These are phyloP conservation scores for Thermoascus crustaceus DNA, from an alignment of 2,329 filamentous ascomycete species.

Conservation along the genomic window DNA sequence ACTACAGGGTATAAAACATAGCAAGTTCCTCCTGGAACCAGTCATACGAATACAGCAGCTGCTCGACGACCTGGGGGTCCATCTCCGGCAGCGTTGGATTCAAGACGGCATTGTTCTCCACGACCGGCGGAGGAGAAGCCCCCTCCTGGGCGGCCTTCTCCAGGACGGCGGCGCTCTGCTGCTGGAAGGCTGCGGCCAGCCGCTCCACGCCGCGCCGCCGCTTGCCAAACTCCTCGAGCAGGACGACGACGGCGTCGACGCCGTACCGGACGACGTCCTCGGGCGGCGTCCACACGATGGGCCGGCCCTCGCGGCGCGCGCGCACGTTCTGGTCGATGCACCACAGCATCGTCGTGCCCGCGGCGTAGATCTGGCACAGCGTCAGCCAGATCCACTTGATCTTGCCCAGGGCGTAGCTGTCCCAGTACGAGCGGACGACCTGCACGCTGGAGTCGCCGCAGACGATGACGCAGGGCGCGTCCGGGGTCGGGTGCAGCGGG, in stretches of 20 bases:
- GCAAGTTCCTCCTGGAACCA: slow-evolving; percentile 35
- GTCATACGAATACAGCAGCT: slow-evolving; percentile 31
- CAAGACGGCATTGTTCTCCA: slow-evolving; percentile 28
- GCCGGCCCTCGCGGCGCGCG: slow-evolving; percentile 20
- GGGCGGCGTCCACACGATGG: slow-evolving; percentile 27
- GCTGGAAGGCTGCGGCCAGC: slow-evolving; percentile 28
- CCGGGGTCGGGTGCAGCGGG: slow-evolving; percentile 29
- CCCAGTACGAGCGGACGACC: slow-evolving; percentile 33
- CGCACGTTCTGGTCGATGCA: slow-evolving; percentile 33
- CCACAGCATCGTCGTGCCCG: slow-evolving; percentile 34
- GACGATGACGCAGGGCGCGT: slow-evolving; percentile 28
- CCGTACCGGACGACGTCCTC: slow-evolving; percentile 29
- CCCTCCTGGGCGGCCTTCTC: slow-evolving; percentile 27
- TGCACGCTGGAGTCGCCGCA: slow-evolving; percentile 33
- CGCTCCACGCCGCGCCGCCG: slow-evolving; percentile 29
- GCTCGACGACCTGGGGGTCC: slow-evolving; percentile 29
- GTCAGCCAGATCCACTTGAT: slow-evolving; percentile 36
- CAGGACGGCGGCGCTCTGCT: slow-evolving; percentile 32
- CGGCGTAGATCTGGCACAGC: slow-evolving; percentile 31
- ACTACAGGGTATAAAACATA: slow-evolving; percentile 29
- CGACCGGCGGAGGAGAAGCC: slow-evolving; percentile 23
- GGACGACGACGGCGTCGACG: slow-evolving; percentile 28
- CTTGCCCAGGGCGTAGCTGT: slow-evolving; percentile 31
- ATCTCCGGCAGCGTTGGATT: slow-evolving; percentile 25
- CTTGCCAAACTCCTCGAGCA: slow-evolving; percentile 32